Evolutionary conservation across 352 stramenopile genomes (phyloP), one percentile per base, ranked within the genome.

Genomic region (Nothophytophthora sp.): DNA sequence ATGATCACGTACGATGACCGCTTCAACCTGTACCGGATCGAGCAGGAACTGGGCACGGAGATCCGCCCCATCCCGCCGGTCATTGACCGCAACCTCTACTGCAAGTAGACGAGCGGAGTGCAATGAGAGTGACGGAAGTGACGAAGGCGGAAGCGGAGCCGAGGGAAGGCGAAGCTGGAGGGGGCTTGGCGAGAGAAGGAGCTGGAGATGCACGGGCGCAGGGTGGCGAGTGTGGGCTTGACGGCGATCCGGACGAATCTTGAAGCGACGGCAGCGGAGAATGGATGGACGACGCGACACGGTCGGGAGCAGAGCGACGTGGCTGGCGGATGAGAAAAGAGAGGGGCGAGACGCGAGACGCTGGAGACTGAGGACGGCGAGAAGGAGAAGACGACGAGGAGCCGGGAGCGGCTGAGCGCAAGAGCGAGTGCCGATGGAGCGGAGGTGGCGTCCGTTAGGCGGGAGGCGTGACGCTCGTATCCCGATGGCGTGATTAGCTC

Each of bases 1-100:
- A 95, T 99, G 63, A 99, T 99, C 70, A 99, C 97, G 37, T 98
- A 98, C 64, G 97, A 99, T 47, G 98, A 99, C 72, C 84, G 95
- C 39, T 96, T 99, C 77, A 97, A 96, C 53, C 67, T 99, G 45
- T 99, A 98, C 74, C 86, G 90, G 25, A 99, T 99, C 45, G 97
- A 99, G 70, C 93, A 99, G 61, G 98, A 99, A 70, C 86, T 99
- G 6, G 97, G 96, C 48, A 99, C 97, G 19, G 97, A 99, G 77
- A 99, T 99, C 65, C 85, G 97, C 46, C 96, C 98, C 9, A 99
- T 99, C 60, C 98, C 98, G 41, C 86, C 95, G 15, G 82, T 97
- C 25, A 99, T 99, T 73, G 97, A 99, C 73, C 91, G 97, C 40
- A 98, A 98, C 73, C 63, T 99, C 28, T 99, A 99, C 74, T 98